Evolutionary conservation across 768 basidiomycete genomes (phyloP).

Genomic region (Leccinum subgranulosum): DNA sequence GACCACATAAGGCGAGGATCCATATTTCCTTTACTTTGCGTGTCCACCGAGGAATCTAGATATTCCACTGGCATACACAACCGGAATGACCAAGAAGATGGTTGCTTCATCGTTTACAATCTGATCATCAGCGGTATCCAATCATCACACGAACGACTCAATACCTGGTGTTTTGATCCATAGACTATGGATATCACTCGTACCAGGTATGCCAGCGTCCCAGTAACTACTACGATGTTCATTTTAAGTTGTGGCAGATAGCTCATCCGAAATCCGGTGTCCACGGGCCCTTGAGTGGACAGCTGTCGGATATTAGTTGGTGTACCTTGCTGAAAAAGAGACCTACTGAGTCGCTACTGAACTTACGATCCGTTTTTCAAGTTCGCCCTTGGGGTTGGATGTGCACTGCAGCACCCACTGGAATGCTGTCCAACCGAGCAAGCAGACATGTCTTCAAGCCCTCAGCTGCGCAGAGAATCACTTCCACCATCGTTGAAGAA

Average conservation of each 20-base stretch:
- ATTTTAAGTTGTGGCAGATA: background rate
- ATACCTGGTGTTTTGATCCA: too few relatives aligned
- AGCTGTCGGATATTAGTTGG: too few relatives aligned
- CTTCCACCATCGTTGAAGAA: background rate
- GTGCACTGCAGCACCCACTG: too few relatives aligned
- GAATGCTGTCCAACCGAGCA: background rate
- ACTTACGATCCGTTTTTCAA: too few relatives aligned
- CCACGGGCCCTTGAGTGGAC: background rate
- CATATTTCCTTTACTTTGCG: background rate
- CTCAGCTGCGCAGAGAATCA: too few relatives aligned
- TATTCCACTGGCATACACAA: background rate
- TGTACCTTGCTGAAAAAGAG: background rate
- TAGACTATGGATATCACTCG: background rate
- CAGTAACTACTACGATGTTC: background rate
- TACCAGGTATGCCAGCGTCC: background rate
- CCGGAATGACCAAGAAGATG: background rate
- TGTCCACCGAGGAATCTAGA: background rate
- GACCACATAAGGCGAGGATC: background rate
- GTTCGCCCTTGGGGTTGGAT: too few relatives aligned
- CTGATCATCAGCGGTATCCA: background rate
- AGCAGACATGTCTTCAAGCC: background rate
- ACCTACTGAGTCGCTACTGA: too few relatives aligned
- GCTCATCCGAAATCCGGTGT: background rate
- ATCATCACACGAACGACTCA: background rate
- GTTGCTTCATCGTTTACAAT: background rate